phyloP scores from a whole-genome alignment of 306 rosid genomes.

The Quercus ilex region DNA sequence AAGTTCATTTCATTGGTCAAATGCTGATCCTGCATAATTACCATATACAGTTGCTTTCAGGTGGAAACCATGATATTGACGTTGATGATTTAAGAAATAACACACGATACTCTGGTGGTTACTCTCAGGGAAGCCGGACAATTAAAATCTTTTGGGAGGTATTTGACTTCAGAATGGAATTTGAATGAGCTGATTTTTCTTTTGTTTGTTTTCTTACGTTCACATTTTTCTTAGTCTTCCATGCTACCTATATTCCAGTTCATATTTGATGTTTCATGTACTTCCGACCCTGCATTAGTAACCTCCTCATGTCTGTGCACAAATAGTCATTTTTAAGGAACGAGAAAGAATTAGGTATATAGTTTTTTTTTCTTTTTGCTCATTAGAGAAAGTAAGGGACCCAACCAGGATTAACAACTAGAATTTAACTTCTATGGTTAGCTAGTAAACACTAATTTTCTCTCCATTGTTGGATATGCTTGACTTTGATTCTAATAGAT shows the following conservation, averaged over 20 bases:
- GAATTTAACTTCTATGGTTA: no score
- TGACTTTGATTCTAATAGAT: background rate
- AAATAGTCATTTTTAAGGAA: background rate
- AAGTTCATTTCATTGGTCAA: conserved; percentile 24
- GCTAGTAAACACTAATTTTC: background rate
- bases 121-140: conserved; percentile 78
- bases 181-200: background rate
- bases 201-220: background rate
- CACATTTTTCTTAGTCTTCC: background rate
- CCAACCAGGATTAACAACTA: background rate
- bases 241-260: background rate
- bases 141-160: conserved; percentile 95
- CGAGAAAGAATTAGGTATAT: conserved; percentile 2
- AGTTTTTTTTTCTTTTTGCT: background rate
- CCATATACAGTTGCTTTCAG: conserved; percentile 83
- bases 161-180: conserved; percentile 19
- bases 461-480: conserved; percentile 6
- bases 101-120: conserved; percentile 92
- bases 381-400: conserved; percentile 4
- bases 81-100: conserved; percentile 79
- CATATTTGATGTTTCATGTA: background rate
- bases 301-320: background rate
- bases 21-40: conserved; percentile 29
- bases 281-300: background rate
- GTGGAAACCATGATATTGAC: conserved; percentile 92